A percentile compares a stretch with the other conserved stretches of the same genome.
phyloP scores from a whole-genome alignment of 768 basidiomycete genomes.

The Mycena crocata region DNA sequence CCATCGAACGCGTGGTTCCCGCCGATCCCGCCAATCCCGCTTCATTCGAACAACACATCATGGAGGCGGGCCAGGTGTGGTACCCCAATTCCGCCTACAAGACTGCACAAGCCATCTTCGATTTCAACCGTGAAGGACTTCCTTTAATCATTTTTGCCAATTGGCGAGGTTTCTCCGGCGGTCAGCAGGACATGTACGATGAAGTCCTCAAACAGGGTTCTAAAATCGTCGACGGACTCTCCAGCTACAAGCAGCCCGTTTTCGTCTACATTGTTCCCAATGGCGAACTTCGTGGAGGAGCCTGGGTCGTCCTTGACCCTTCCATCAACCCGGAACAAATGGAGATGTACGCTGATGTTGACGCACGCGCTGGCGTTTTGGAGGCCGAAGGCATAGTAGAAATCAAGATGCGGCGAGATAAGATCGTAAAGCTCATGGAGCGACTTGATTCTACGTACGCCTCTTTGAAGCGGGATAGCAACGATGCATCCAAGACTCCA shows the following conservation, averaged over 20 bases:
- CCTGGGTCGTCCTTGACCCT: constrained; percentile 99
- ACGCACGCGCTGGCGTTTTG: constrained; percentile 94
- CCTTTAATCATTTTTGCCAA: constrained; percentile 99
- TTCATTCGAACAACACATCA: constrained; percentile 96
- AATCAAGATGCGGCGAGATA: constrained; percentile 97
- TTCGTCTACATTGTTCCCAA: constrained; percentile 99
- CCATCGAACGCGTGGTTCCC: constrained; percentile 95
- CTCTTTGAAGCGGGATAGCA: constrained; percentile 81
- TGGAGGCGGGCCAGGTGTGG: constrained; percentile 99
- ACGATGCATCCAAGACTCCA: constrained; percentile 75
- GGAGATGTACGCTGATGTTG: constrained; percentile 99
- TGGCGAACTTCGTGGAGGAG: constrained; percentile 97
- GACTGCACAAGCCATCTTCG: constrained; percentile 99
- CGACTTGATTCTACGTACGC: constrained; percentile 90
- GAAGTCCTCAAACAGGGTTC: constrained; percentile 97
- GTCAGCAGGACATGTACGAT: constrained; percentile 99
- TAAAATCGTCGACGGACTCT: constrained; percentile 98
- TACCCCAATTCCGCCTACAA: constrained; percentile 99
- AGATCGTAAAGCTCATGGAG: constrained; percentile 91
- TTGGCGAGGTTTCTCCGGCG: constrained; percentile 99
- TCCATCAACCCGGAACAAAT: constrained; percentile 97
- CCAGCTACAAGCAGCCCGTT: constrained; percentile 96
- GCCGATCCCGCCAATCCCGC: constrained; percentile 98
- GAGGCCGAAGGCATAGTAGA: constrained; percentile 98
- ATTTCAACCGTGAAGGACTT: constrained; percentile 96